These are phyloP conservation scores for Backusella tuberculispora DNA, from an alignment of 192 early-diverging fungal genomes.

Conservation along the genomic window DNA sequence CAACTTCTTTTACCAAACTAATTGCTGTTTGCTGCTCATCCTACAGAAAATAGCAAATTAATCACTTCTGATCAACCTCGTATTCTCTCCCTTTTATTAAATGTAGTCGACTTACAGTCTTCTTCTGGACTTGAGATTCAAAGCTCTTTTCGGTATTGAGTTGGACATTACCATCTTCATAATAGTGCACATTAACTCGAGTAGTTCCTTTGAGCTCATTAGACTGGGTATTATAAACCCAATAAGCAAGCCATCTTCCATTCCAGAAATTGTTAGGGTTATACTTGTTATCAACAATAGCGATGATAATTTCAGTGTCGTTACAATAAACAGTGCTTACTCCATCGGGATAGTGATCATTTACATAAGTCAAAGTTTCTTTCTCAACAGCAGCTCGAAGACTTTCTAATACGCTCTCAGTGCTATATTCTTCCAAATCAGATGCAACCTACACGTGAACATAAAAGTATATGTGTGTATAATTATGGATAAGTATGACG, in stretches of 20 bases:
- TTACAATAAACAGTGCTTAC: constrained; percentile 64
- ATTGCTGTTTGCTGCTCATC: constrained; percentile 44
- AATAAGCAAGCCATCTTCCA: constrained; percentile 90
- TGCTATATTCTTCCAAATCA: constrained; percentile 47
- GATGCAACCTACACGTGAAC: constrained; percentile 44
- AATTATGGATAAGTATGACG: neutral
- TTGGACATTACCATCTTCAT: constrained; percentile 99
- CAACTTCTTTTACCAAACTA: constrained; percentile 68
- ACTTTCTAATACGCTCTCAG: constrained; percentile 38
- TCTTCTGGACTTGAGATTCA: constrained; percentile 35
- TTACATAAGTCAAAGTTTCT: constrained; percentile 64
- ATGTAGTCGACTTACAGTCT: constrained; percentile 5
- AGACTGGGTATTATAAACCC: constrained; percentile 66
- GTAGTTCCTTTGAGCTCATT: constrained; percentile 70
- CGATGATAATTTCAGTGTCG: constrained; percentile 56
- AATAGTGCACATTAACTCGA: constrained; percentile 93
- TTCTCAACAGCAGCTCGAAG: constrained; percentile 63
- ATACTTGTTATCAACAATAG: constrained; percentile 90
- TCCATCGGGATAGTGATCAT: constrained; percentile 83
- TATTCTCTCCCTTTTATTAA: neutral
- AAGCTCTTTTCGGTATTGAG: constrained; percentile 79
- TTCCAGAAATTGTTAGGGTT: constrained; percentile 96
- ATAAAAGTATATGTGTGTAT: neutral
- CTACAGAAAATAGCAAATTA: constrained; percentile 17
- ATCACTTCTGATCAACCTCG: neutral